Evolutionary conservation across 208 protist genomes (phyloP), one percentile per base, ranked within the genome.

Genomic region (Borovskyia barvae): DNA sequence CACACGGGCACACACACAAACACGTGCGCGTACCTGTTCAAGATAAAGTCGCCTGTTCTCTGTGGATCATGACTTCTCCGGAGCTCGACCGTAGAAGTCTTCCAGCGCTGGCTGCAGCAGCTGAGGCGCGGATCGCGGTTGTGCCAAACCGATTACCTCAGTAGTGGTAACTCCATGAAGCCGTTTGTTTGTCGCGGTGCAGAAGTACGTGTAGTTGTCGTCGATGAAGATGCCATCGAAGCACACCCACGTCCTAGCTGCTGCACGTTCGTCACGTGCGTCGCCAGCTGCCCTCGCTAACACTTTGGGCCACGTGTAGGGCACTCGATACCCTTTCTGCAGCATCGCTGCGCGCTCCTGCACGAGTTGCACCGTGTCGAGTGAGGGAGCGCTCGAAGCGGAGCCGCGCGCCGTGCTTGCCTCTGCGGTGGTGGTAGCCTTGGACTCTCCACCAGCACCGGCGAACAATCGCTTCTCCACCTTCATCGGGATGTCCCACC

Each of bases 211-310:
- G 70, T 94, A 94, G 36, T 68, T 62, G 52, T 75, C 52, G 7
- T 80, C 82, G 3, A 90, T 56, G 64, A 94, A 94, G 30, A 94
- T 63, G 36, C 77, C 83, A 54, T 94, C 85, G 59, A 90, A 94
- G 53, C 74, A 85, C 7, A 75, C 72, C 80, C 83, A 94, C 36
- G 65, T 26, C 11, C 37, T 33, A 7, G 74, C 55, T 8, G 64
- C 48, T 11, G 26, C 67, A 39, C 2, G n/a, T n/a, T n/a, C n/a
- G n/a, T n/a, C n/a, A 14, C 24, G 24, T 36, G 55, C 58, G 8
- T 76, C 59, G 2, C 82, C 75, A 8, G 80, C 73, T 2, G 81
- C 80, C 20, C 40, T 50, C 2, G 72, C 77, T 20, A 94, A 64
- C 14, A 50, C 62, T 19, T 69, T 58, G 2, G 84, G 79, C 84